Evolutionary conservation across 148 eudicot species (phyloP).

Genomic region (Vaccinium corymbosum): DNA sequence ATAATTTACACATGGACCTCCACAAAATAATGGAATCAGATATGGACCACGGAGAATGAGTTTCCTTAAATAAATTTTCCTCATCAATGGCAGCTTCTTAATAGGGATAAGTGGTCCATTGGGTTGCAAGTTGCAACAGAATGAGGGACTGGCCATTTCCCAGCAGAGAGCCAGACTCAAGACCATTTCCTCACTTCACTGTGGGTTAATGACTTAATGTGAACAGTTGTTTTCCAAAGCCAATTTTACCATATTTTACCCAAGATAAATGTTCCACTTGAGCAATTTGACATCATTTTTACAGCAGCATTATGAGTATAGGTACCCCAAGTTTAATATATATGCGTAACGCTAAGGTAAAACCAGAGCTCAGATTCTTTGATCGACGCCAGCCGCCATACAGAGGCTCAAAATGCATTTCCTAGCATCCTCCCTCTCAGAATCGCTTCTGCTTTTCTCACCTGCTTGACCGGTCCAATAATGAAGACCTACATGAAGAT

Average conservation of each 20-base stretch:
- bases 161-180: background rate
- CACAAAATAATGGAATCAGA: too few species aligned
- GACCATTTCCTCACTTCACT: background rate
- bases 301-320: background rate
- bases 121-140: too few species aligned
- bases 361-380: background rate
- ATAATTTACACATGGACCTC: too few species aligned
- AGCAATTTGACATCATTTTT: background rate
- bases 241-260: background rate
- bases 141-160: background rate
- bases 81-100: too few species aligned
- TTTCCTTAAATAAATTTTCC: too few species aligned
- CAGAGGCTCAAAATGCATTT: constrained; percentile 31
- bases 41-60: too few species aligned
- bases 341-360: background rate
- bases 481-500: constrained; percentile 55
- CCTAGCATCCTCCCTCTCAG: constrained; percentile 76
- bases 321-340: background rate
- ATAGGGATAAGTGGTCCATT: too few species aligned
- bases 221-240: background rate
- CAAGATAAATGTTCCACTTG: background rate
- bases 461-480: constrained; percentile 78
- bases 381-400: background rate
- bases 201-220: background rate
- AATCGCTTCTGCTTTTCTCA: constrained; percentile 87